Percentiles rank a stretch among this genome's conserved stretches.
phyloP scores from a whole-genome alignment of 23 red algal genomes.

The Gracilaria vermiculophylla region DNA sequence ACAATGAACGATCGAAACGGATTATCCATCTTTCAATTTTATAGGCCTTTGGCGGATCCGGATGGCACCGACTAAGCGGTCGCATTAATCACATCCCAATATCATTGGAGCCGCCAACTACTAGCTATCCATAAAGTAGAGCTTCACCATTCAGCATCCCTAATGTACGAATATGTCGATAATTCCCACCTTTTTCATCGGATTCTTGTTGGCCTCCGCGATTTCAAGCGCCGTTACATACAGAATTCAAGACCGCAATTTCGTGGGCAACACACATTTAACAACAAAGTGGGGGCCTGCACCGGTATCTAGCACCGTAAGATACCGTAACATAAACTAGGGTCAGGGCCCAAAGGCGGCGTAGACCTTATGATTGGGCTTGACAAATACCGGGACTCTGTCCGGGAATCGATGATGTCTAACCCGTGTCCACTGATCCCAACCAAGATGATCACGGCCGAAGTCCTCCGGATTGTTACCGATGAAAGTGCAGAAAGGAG shows the following conservation, averaged over 20 bases:
- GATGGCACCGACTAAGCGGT: no score
- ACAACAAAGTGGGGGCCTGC: constrained; percentile 13
- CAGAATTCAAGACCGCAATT: neutral
- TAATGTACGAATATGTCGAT: neutral
- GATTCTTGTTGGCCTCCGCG: neutral
- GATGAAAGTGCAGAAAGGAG: no score
- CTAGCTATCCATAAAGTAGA: no score
- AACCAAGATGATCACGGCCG: no score
- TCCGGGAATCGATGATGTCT: neutral
- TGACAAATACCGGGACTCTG: neutral
- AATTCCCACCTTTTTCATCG: neutral
- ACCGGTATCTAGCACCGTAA: neutral
- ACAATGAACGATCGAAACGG: no score
- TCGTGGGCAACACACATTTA: neutral
- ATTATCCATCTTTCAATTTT: no score
- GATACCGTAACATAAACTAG: neutral
- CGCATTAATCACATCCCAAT: no score
- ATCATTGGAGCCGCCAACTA: no score
- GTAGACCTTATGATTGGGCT: constrained; percentile 10
- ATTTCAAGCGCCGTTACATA: neutral
- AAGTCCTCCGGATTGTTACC: no score
- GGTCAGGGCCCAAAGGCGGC: neutral
- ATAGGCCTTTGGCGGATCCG: no score
- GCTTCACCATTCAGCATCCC: neutral
- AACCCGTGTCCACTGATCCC: no score